Conservation (phyloP, 371 early-diverging fungal genomes). For the Apophysomyces ossiformis region DNA sequence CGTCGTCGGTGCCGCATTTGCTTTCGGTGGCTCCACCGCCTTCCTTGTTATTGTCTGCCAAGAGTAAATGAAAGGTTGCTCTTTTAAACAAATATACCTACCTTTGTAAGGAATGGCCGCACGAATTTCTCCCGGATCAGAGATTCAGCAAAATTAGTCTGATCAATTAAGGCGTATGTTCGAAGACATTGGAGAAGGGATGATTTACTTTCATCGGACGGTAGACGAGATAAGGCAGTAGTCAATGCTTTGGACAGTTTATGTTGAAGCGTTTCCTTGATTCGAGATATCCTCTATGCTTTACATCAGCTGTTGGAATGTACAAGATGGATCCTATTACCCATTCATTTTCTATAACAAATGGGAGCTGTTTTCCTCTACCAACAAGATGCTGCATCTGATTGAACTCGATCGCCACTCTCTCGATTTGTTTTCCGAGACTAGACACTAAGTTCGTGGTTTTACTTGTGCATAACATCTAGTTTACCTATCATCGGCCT, state of each 20-base stretch:
- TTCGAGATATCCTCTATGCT: conserved; percentile 69
- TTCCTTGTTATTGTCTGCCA: conserved; percentile 40
- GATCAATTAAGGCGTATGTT: conserved; percentile 78
- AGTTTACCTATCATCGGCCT: conserved; percentile 26
- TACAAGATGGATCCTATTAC: conserved; percentile 36
- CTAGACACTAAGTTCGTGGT: conserved; percentile 10
- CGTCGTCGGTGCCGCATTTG: conserved; percentile 2
- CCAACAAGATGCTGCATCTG: conserved; percentile 81
- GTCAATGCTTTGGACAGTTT: conserved; percentile 57
- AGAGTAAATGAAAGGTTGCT: background rate
- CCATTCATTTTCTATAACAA: conserved; percentile 79
- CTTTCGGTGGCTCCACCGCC: conserved; percentile 22
- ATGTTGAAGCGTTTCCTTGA: conserved; percentile 70
- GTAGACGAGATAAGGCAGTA: conserved; percentile 50
- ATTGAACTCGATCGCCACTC: conserved; percentile 88
- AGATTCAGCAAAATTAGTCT: conserved; percentile 69
- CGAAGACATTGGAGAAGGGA: conserved; percentile 71
- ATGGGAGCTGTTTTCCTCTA: conserved; percentile 69
- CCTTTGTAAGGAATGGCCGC: conserved; percentile 59
- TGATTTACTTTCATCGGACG: conserved; percentile 46
- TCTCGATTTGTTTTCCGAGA: conserved; percentile 72
- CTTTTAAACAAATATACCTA: conserved; percentile 15
- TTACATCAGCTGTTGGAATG: background rate
- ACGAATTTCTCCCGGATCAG: conserved; percentile 67
- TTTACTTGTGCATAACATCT: background rate